Evolutionary conservation across 495 filamentous ascomycete genomes (phyloP).

Genomic region (Penicillium crystallinum): DNA sequence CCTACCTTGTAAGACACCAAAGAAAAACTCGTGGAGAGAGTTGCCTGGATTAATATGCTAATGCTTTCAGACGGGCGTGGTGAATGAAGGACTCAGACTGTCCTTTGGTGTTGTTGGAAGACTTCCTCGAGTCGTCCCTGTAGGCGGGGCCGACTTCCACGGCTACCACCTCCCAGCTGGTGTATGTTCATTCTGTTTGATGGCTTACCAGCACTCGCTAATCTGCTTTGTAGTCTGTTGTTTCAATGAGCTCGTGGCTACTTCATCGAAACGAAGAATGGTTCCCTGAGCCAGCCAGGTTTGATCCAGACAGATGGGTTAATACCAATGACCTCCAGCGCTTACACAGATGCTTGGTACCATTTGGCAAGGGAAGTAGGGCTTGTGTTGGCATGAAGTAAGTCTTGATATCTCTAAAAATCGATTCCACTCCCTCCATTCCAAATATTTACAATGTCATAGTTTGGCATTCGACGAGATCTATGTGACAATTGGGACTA

Average conservation of each 20-base stretch:
- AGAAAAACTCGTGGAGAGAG: too few relatives aligned
- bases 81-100: constrained; percentile 3
- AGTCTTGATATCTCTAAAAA: too few relatives aligned
- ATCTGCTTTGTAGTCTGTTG: too few relatives aligned
- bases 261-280: constrained; percentile 30
- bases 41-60: too few relatives aligned
- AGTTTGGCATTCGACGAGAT: neutral
- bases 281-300: constrained; percentile 30
- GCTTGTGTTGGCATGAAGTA: constrained; percentile 37
- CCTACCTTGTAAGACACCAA: neutral
- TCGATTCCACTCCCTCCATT: too few relatives aligned
- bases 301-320: constrained; percentile 24
- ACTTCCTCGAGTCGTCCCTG: constrained; percentile 26
- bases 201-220: too few relatives aligned
- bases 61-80: neutral
- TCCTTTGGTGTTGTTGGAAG: constrained; percentile 26
- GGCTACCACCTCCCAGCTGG: constrained; percentile 21
- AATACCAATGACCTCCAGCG: constrained; percentile 6
- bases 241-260: constrained; percentile 20
- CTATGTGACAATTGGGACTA: neutral
- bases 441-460: neutral
- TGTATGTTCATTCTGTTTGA: constrained; percentile 11
- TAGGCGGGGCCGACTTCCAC: constrained; percentile 21
- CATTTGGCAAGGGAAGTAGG: constrained; percentile 34
- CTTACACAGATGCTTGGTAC: constrained; percentile 27